These are phyloP conservation scores for Termitomyces sp. DNA, from an alignment of 768 basidiomycete species.

Conservation along the genomic window DNA sequence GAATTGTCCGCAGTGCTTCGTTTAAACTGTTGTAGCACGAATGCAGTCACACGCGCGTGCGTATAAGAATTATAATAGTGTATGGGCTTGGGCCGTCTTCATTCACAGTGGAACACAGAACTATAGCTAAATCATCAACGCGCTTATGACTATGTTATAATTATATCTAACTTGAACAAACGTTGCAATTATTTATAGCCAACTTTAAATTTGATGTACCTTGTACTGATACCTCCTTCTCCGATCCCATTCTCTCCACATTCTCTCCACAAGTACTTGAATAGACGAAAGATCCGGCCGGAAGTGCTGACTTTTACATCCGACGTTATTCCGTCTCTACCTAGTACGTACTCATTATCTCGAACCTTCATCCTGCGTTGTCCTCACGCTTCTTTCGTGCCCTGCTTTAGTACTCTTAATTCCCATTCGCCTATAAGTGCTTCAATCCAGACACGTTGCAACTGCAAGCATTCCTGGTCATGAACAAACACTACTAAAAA, in stretches of 20 bases:
- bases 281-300: background rate
- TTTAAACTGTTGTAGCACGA: background rate
- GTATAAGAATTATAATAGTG: background rate
- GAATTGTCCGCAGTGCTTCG: background rate
- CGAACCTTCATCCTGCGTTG: background rate
- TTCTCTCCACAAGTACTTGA: no score
- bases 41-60: background rate
- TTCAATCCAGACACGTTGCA: background rate
- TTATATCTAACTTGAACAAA: no score
- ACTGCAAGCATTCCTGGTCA: background rate
- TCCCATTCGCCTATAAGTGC: background rate
- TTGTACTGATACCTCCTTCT: no score
- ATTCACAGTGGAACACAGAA: no score
- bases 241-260: no score
- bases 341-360: background rate
- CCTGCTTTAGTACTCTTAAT: no score
- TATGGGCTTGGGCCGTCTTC: background rate
- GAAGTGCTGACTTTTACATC: background rate
- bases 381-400: no score
- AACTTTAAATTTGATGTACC: no score
- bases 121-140: no score
- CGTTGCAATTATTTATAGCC: no score
- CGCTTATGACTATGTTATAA: no score
- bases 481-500: background rate
- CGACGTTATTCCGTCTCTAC: conserved; percentile 1